Conservation (phyloP, 208 protist genomes). For the Acanthamoeba triangularis region DNA sequence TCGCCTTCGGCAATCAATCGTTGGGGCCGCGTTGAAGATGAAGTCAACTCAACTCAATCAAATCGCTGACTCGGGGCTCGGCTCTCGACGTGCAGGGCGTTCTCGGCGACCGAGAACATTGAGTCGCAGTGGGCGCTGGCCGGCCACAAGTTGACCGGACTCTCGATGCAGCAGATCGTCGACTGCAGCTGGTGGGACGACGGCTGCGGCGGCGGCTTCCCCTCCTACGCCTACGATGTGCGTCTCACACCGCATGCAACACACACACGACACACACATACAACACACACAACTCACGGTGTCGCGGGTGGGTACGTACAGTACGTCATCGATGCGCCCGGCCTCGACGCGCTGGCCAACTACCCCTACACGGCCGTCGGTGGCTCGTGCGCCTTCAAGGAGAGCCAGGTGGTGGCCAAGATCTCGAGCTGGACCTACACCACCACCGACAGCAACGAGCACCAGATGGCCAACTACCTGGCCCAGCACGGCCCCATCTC, state of each 20-base stretch:
- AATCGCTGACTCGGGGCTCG: background rate
- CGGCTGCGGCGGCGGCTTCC: conserved; percentile 95
- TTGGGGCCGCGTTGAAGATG: accelerated
- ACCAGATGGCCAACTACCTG: conserved; percentile 90
- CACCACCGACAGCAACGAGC: conserved; percentile 89
- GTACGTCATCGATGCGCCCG: conserved; percentile 91
- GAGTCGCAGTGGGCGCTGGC: conserved; percentile 92
- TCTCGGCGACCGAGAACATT: conserved; percentile 95
- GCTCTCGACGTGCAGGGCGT: conserved; percentile 82
- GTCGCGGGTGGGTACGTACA: background rate
- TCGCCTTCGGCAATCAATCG: background rate
- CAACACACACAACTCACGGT: background rate
- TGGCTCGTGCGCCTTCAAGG: conserved; percentile 86
- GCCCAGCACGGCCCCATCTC: conserved; percentile 93
- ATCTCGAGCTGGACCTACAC: conserved; percentile 91
- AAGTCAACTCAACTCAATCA: too few species aligned
- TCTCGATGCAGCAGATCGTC: conserved; percentile 97
- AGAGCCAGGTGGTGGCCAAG: conserved; percentile 89
- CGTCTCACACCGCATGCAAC: background rate
- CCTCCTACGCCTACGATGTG: conserved; percentile 76
- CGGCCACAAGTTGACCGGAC: conserved; percentile 89
- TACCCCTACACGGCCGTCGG: conserved; percentile 91
- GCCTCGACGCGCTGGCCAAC: conserved; percentile 91
- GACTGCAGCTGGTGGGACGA: conserved; percentile 93
- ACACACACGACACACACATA: background rate